Evolutionary conservation across 768 basidiomycete species (phyloP).

Genomic region (Neoboletus brunneissimus): DNA sequence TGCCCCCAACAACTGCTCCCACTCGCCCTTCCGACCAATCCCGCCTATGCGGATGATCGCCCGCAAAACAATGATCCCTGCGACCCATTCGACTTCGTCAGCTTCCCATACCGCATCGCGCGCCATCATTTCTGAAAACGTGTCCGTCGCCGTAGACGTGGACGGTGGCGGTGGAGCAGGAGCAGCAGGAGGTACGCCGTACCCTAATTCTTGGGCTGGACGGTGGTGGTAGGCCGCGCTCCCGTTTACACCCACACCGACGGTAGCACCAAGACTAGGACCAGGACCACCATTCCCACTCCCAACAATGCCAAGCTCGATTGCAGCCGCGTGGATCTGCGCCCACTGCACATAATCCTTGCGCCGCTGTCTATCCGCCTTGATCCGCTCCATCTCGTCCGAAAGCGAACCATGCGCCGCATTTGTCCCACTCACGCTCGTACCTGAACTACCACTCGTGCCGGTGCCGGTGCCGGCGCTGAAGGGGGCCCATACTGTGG

Average conservation of each 20-base stretch:
- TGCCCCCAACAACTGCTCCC: slow-evolving; percentile 50
- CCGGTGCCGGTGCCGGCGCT: slow-evolving; percentile 11
- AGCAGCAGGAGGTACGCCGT: too few species aligned
- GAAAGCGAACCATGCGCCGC: slow-evolving; percentile 37
- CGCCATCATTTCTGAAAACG: slow-evolving; percentile 46
- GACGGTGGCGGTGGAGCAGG: not conserved
- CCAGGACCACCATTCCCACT: not conserved
- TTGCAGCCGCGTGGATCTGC: slow-evolving; percentile 59
- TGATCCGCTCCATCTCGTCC: slow-evolving; percentile 64
- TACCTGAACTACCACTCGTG: not conserved
- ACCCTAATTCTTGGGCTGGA: too few species aligned
- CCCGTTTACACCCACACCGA: too few species aligned
- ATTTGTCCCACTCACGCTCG: too few species aligned
- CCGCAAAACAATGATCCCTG: slow-evolving; percentile 56
- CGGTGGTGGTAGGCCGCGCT: too few species aligned
- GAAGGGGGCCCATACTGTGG: slow-evolving; percentile 53
- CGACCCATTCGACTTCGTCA: slow-evolving; percentile 69
- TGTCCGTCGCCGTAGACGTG: slow-evolving; percentile 28
- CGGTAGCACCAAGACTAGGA: too few species aligned
- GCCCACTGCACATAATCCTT: slow-evolving; percentile 70
- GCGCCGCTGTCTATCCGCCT: slow-evolving; percentile 54
- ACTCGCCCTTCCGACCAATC: slow-evolving; percentile 50
- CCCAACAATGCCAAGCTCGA: slow-evolving; percentile 53
- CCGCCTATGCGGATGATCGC: slow-evolving; percentile 56
- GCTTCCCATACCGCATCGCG: slow-evolving; percentile 60